Evolutionary conservation across 208 protist genomes (phyloP), one percentile per base, ranked within the genome.

Genomic region (Crithidia acanthocephali): DNA sequence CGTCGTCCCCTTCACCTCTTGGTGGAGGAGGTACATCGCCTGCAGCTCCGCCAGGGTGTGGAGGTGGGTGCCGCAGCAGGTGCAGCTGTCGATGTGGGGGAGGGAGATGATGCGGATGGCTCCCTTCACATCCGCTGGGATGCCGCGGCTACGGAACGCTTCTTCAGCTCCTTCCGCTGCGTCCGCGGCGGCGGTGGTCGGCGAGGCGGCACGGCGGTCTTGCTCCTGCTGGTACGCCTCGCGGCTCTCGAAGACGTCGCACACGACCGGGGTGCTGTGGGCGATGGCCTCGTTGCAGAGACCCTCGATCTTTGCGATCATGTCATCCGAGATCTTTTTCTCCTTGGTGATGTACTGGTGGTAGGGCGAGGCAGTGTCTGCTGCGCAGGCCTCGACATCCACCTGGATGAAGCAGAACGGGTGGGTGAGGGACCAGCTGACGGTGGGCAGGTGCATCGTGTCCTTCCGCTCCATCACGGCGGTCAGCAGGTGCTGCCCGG

Each of bases 1-100:
- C 37, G 85, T 88, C 32, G 84, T 83, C 47, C 90, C 80, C 67
- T 95, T 92, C 32, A 85, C 73, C 58, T 98, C 77, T 59, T 93
- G 78, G 63, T 97, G 79, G n/a, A 96, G 71, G 33, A 97, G 55
- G 47, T 97, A 76, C 37, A 97, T 30, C 45, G 74, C 65, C 50
- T 95, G 85, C 57, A 97, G 77, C 74, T 95, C 74, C 13, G 83
- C 60, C 22, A 95, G 75, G 16, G 85, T 81, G 11, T 52, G 66
- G 8, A 95, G 81, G 63, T 97, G 92, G 23, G 92, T 97, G n/a
- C 92, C 92, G 61, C 92, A 97, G 77, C 92, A 97, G 15, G 84
- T 88, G 74, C 87, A 92, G 55, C 59, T 76, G 66, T 97, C 92
- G 44, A 94, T 68, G 15, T 76, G 68, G n/a, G 79, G 77, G 15